Conservation (phyloP, 768 basidiomycete genomes). For the Naganishia antarctica region DNA sequence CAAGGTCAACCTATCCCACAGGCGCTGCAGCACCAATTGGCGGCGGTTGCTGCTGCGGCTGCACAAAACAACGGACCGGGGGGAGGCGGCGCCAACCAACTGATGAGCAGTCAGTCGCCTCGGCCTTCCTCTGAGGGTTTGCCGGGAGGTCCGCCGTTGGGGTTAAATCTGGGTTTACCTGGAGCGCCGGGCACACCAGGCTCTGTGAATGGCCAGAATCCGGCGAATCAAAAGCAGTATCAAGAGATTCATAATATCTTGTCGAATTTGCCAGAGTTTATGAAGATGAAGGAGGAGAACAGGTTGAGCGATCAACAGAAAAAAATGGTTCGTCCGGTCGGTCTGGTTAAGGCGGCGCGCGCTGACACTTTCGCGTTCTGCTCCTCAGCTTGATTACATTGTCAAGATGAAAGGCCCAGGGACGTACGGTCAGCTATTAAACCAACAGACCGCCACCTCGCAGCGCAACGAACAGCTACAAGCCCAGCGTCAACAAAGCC, state of each 20-base stretch:
- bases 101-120: conserved; percentile 16
- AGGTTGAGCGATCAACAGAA: conserved; percentile 8
- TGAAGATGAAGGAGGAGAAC: conserved; percentile 27
- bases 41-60: not conserved
- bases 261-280: conserved; percentile 20
- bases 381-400: conserved; percentile 17
- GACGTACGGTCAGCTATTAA: not conserved
- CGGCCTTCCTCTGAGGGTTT: not conserved
- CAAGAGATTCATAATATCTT: conserved; percentile 21
- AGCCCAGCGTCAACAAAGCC: conserved; percentile 14
- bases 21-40: conserved; percentile 2
- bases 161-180: not conserved
- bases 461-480: conserved; percentile 15
- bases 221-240: conserved; percentile 1
- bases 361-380: not conserved
- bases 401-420: conserved; percentile 19
- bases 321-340: conserved; percentile 4
- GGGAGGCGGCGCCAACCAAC: not conserved
- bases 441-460: not conserved
- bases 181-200: conserved; percentile 1
- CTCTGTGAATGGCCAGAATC: not conserved
- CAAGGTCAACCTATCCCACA: conserved; percentile 9
- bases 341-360: not conserved
- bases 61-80: not conserved
- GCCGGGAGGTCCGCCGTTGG: not conserved